Evolutionary conservation across 305 asterid genomes (phyloP).

Genomic region (Caryopteris hybrid): DNA sequence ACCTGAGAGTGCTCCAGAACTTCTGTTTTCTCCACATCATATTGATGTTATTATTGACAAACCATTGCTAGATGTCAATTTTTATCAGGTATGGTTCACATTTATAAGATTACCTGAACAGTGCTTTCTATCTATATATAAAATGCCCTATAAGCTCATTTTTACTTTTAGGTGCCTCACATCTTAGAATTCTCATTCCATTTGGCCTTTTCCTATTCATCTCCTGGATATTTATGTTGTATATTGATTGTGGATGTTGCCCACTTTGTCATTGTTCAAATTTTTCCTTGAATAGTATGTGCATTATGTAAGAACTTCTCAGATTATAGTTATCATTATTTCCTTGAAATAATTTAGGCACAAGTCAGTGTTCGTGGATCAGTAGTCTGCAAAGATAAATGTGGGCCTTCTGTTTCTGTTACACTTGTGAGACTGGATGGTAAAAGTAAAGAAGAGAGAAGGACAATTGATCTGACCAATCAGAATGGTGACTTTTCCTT

Average conservation of each 20-base stretch:
- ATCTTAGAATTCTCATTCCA: slow-evolving; percentile 6
- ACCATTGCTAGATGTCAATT: slow-evolving; percentile 59
- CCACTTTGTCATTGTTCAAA: slow-evolving; percentile 8
- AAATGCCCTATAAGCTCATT: not conserved
- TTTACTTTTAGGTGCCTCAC: slow-evolving; percentile 4
- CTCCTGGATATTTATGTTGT: not conserved
- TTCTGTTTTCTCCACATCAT: slow-evolving; percentile 72
- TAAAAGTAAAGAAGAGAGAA: slow-evolving; percentile 49
- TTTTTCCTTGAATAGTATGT: slow-evolving; percentile 1
- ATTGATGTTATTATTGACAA: slow-evolving; percentile 61
- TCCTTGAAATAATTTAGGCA: slow-evolving; percentile 44
- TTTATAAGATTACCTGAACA: slow-evolving; percentile 1
- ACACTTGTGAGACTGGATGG: slow-evolving; percentile 61
- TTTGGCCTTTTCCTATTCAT: not conserved
- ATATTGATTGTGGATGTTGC: not conserved
- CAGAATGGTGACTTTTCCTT: slow-evolving; percentile 61
- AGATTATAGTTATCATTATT: slow-evolving; percentile 4
- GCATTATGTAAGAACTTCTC: slow-evolving; percentile 3
- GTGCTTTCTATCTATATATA: slow-evolving; percentile 9
- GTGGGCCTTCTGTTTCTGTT: slow-evolving; percentile 76
- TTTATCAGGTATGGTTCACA: slow-evolving; percentile 68
- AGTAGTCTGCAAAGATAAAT: slow-evolving; percentile 78
- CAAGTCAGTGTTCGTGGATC: slow-evolving; percentile 80
- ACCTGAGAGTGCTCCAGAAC: slow-evolving; percentile 78
- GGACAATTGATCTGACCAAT: slow-evolving; percentile 48